A percentile compares a stretch with the other conserved stretches of the same genome.
These are phyloP conservation scores for Coemansia sp. DNA, from an alignment of 192 early-diverging fungal genomes.

Conservation along the genomic window DNA sequence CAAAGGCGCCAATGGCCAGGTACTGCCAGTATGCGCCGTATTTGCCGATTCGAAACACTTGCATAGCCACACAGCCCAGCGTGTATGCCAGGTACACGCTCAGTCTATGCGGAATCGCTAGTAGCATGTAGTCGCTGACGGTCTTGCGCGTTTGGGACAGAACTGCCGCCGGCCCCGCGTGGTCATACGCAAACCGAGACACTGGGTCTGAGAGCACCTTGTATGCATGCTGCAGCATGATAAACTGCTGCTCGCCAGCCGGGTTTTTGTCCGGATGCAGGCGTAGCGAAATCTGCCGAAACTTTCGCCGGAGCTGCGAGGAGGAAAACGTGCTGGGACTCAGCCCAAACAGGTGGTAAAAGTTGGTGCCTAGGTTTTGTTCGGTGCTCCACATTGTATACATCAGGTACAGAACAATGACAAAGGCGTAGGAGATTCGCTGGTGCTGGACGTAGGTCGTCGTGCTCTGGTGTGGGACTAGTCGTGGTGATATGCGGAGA, in stretches of 20 bases:
- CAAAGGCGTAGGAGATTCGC: constrained; percentile 39
- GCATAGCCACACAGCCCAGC: constrained; percentile 37
- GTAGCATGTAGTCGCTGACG: constrained; percentile 85
- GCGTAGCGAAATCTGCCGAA: constrained; percentile 56
- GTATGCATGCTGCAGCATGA: constrained; percentile 73
- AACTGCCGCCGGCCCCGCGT: constrained; percentile 59
- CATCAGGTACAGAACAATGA: constrained; percentile 26
- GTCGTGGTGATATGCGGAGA: constrained; percentile 15
- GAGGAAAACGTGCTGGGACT: constrained; percentile 16
- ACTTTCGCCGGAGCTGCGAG: constrained; percentile 39
- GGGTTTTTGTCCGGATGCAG: constrained; percentile 68
- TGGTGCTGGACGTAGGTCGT: constrained; percentile 23
- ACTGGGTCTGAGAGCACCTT: constrained; percentile 67
- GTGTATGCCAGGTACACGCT: constrained; percentile 27
- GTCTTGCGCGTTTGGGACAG: constrained; percentile 58
- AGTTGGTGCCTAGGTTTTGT: constrained; percentile 28
- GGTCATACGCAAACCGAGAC: constrained; percentile 67
- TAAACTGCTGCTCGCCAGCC: constrained; percentile 66
- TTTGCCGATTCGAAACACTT: constrained; percentile 39
- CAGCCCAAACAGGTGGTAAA: constrained; percentile 47
- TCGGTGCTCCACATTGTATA: constrained; percentile 46
- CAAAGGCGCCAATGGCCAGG: constrained; percentile 37
- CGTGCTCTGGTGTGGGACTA: constrained; percentile 36
- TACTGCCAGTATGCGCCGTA: constrained; percentile 50
- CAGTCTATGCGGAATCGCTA: constrained; percentile 36